Conservation (phyloP, 2,329 filamentous ascomycete species). For the Penicillium sp. region DNA sequence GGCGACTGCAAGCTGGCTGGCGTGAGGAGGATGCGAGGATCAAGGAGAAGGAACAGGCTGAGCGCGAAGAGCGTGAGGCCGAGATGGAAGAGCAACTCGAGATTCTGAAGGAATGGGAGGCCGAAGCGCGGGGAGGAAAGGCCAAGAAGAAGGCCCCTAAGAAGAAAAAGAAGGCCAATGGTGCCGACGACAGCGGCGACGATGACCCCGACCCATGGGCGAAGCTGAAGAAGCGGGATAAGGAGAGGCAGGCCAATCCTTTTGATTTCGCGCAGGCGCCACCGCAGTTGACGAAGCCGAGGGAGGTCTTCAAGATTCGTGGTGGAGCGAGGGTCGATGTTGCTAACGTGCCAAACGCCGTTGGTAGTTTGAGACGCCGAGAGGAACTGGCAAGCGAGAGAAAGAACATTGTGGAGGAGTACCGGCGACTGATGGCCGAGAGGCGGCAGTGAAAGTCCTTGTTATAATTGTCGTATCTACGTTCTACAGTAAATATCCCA, state of each 20-base stretch:
- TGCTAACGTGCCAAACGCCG: conserved; percentile 67
- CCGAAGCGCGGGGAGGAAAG: conserved; percentile 54
- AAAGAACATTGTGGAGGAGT: conserved; percentile 71
- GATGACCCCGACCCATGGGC: conserved; percentile 77
- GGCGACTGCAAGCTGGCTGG: conserved; percentile 61
- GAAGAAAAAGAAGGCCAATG: conserved; percentile 46
- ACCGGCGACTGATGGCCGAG: conserved; percentile 69
- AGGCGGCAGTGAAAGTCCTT: conserved; percentile 38
- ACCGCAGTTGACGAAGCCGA: conserved; percentile 67
- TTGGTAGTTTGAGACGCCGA: conserved; percentile 70
- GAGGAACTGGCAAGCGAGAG: conserved; percentile 73
- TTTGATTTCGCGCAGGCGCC: conserved; percentile 69
- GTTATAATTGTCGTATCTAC: not conserved
- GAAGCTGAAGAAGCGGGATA: conserved; percentile 64
- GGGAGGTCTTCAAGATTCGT: conserved; percentile 66
- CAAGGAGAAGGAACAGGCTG: conserved; percentile 77
- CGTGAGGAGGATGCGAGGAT: conserved; percentile 55
- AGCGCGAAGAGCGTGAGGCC: conserved; percentile 67
- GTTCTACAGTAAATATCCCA: conserved; percentile 14
- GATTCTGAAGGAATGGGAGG: conserved; percentile 64
- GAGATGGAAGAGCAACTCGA: conserved; percentile 65
- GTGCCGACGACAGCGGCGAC: conserved; percentile 56
- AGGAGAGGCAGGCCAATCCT: conserved; percentile 40
- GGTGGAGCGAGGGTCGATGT: conserved; percentile 67
- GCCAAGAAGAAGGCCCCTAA: conserved; percentile 49